Conservation (phyloP, 257 asterid species). For the Plectranthus barbatus region DNA sequence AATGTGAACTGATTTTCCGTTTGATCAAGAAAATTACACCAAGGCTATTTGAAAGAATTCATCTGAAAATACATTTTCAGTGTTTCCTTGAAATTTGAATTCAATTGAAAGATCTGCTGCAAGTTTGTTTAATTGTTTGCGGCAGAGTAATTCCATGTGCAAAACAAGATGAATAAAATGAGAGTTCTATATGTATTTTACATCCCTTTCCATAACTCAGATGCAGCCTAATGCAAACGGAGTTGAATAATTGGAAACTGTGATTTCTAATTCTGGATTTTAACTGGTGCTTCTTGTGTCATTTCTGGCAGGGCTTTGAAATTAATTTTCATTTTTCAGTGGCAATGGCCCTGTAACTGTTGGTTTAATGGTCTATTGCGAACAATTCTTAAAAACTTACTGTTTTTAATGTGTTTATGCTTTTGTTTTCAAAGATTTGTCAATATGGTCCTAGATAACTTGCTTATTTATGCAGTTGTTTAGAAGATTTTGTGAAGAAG, state of each 20-base stretch:
- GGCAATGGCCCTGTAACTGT: neutral
- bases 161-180: conserved; percentile 8
- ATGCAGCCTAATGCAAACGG: conserved; percentile 8
- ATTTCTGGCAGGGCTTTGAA: neutral
- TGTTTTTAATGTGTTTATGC: neutral
- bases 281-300: neutral
- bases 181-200: neutral
- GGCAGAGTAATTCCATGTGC: conserved; percentile 3
- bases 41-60: neutral
- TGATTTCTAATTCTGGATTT: conserved; percentile 13
- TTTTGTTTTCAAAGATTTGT: neutral
- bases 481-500: neutral
- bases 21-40: neutral
- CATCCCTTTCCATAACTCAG: neutral
- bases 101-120: neutral
- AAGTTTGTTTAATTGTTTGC: neutral
- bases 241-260: neutral
- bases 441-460: neutral
- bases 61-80: neutral
- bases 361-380: neutral
- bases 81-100: neutral
- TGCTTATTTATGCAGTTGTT: neutral
- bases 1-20: conserved; percentile 5
- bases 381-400: neutral
- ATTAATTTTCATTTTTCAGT: neutral